phyloP scores from a whole-genome alignment of 2,329 filamentous ascomycete genomes.

The Metarhizium sp. region DNA sequence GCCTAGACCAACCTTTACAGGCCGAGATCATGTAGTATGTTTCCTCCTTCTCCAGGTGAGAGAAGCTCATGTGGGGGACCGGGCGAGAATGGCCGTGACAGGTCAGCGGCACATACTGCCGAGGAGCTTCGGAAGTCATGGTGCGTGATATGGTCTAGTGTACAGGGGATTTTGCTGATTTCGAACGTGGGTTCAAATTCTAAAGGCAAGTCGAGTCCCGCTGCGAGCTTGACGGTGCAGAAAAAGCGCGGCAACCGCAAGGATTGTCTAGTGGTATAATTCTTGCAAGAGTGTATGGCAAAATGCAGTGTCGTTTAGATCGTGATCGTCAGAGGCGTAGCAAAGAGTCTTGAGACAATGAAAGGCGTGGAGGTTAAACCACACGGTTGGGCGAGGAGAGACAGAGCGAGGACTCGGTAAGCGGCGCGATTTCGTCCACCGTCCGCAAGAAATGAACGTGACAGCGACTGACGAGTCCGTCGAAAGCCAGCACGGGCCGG shows the following conservation, averaged over 20 bases:
- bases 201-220: neutral
- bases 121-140: constrained; percentile 28
- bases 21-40: constrained; percentile 89
- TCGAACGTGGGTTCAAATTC: neutral
- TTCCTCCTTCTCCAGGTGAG: constrained; percentile 69
- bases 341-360: neutral
- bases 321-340: neutral
- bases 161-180: neutral
- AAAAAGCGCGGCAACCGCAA: neutral
- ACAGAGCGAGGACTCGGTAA: neutral
- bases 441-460: neutral
- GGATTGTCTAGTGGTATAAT: neutral
- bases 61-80: constrained; percentile 87
- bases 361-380: neutral
- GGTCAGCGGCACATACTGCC: constrained; percentile 74
- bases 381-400: neutral
- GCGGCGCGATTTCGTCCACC: neutral
- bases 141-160: neutral
- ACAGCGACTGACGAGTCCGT: neutral
- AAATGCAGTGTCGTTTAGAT: neutral
- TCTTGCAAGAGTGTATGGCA: neutral
- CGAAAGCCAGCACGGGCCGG: neutral
- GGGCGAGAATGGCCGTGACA: constrained; percentile 92
- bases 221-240: neutral
- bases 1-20: constrained; percentile 61